Conservation (phyloP, 2,329 filamentous ascomycete species). For the Monilinia fructicola region DNA sequence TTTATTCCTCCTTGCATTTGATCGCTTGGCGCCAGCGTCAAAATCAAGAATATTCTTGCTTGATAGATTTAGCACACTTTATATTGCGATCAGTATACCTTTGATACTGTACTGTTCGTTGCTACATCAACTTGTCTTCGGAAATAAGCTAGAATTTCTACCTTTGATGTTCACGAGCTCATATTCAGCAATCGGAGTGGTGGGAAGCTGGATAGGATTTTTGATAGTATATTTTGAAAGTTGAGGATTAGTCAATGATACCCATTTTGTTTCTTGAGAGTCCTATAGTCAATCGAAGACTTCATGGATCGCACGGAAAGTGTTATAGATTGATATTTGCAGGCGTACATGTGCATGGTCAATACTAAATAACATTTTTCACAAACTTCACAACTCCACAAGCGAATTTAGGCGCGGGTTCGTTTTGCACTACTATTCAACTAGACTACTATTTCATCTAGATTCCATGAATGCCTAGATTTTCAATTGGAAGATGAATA, state of each 20-base stretch:
- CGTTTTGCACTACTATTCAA: neutral
- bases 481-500: neutral
- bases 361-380: neutral
- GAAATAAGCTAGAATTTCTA: slow-evolving; percentile 79
- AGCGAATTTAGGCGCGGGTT: neutral
- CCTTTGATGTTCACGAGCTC: slow-evolving; percentile 97
- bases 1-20: slow-evolving; percentile 81
- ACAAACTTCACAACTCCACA: neutral
- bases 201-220: slow-evolving; percentile 94
- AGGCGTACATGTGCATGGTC: neutral
- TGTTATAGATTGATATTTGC: neutral
- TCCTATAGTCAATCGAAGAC: neutral
- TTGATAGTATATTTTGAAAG: slow-evolving; percentile 81
- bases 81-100: slow-evolving; percentile 86
- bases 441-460: neutral
- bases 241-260: slow-evolving; percentile 31
- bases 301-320: neutral
- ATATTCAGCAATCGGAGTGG: slow-evolving; percentile 90
- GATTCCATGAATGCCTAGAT: neutral
- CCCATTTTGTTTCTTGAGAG: slow-evolving; percentile 20
- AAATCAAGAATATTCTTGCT: slow-evolving; percentile 83
- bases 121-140: slow-evolving; percentile 80
- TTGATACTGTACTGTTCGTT: slow-evolving; percentile 86
- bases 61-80: slow-evolving; percentile 85
- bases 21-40: slow-evolving; percentile 81